Evolutionary conservation across 768 basidiomycete species (phyloP).

Genomic region (Gymnopilus junonius): DNA sequence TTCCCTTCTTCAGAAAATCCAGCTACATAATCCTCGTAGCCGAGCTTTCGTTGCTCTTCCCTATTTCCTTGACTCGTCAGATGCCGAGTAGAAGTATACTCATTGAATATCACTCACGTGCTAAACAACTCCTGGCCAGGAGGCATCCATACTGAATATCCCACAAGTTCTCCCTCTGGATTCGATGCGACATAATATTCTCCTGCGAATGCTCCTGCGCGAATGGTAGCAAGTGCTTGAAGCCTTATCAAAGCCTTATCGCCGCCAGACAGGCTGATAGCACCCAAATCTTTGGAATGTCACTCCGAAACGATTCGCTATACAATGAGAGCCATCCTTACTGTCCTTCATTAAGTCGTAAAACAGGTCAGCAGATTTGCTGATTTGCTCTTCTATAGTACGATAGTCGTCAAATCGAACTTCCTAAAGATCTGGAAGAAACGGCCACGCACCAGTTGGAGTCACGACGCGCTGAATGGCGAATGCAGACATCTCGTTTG

Average conservation of each 20-base stretch:
- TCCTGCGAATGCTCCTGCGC: slow-evolving; percentile 27
- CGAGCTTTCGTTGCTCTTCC: slow-evolving; percentile 31
- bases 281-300: slow-evolving; percentile 24
- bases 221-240: slow-evolving; percentile 28
- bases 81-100: not conserved
- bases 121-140: slow-evolving; percentile 34
- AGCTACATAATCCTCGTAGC: slow-evolving; percentile 29
- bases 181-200: slow-evolving; percentile 34
- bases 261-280: slow-evolving; percentile 29
- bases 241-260: slow-evolving; percentile 26
- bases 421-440: not conserved
- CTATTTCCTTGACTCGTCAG: slow-evolving; percentile 1
- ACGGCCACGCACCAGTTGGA: slow-evolving; percentile 15
- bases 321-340: slow-evolving; percentile 5
- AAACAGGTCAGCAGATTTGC: slow-evolving; percentile 21
- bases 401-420: not conserved
- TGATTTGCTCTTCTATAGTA: slow-evolving; percentile 20
- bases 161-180: slow-evolving; percentile 25
- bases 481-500: slow-evolving; percentile 14
- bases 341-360: slow-evolving; percentile 27
- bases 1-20: slow-evolving; percentile 25
- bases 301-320: not conserved
- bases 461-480: slow-evolving; percentile 22
- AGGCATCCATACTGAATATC: slow-evolving; percentile 36
- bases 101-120: slow-evolving; percentile 26